Evolutionary conservation across 106 monocot genomes (phyloP), one percentile per base, ranked within the genome.

Genomic region (Cymbidium sinense): DNA sequence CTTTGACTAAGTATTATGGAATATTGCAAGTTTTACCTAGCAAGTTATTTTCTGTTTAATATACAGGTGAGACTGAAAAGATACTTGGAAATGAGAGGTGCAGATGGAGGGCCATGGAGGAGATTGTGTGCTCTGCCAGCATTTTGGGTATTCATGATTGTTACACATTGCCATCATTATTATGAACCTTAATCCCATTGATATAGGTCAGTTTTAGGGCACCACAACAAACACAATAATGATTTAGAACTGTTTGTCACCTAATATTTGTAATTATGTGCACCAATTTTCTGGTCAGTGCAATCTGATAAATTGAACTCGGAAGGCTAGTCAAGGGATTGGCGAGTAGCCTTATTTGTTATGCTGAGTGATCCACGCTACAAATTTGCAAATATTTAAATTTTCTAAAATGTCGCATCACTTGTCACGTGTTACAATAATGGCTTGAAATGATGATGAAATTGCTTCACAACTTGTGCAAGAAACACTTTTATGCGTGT

Each of bases 51-150:
- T 30, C 51, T 75, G 0, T 28, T 75, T 50, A 9, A 75, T 17
- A 50, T 81, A 41, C 86, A 98, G 98, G 98, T 99, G 27, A 94
- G 98, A 72, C 73, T 99, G 70, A 99, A 99, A 84, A 85, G 90
- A 77, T 99, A 94, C 87, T 77, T 99, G 74, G 98, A 99, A 86
- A 99, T 99, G 98, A 92, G 98, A 82, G 98, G 98, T 82, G 98
- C 98, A 76, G 98, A 99, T 88, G 98, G 94, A 70, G 98, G 98
- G 54, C 98, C 98, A 61, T 99, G 94, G 98, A 92, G 94, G 76
- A 94, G 88, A 85, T 83, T 99, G 78, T 99, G 98, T 79, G 98
- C 94, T 81, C 80, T 99, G 62, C 98, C 98, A 70, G 98, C 94
- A 78, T 99, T 94, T 85, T 99, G 98, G 98, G 98, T 98, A 81